These are phyloP conservation scores for Niveomyces coronatus DNA, from an alignment of 2,329 filamentous ascomycete genomes.

Conservation along the genomic window DNA sequence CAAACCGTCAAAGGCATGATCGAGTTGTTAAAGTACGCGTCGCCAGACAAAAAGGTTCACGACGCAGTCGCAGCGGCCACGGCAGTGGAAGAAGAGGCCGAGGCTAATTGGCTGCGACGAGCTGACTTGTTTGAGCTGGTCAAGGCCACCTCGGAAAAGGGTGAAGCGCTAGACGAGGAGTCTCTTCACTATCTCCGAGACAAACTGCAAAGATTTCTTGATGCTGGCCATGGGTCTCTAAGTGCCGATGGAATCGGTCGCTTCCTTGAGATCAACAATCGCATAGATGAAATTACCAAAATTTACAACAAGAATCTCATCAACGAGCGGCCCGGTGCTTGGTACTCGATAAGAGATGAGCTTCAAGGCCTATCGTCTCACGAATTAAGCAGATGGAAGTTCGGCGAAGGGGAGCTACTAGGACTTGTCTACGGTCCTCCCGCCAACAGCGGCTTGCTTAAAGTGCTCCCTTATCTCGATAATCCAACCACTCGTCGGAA, in stretches of 20 bases:
- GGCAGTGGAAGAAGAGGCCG: background rate
- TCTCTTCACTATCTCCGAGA: background rate
- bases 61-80: background rate
- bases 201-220: background rate
- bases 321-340: background rate
- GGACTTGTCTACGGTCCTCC: background rate
- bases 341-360: background rate
- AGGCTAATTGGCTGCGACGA: background rate
- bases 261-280: background rate
- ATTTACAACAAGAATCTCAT: background rate
- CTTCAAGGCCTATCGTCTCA: background rate
- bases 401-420: background rate
- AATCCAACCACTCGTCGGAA: constrained; percentile 1
- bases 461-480: background rate
- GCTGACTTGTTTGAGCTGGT: background rate
- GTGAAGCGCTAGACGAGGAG: background rate
- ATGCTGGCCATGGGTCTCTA: background rate
- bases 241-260: background rate
- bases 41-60: background rate
- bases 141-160: background rate
- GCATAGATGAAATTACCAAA: constrained; percentile 1
- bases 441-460: background rate
- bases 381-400: background rate
- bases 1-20: background rate
- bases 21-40: background rate